A percentile compares a stretch with the other conserved stretches of the same genome.
phyloP scores from a whole-genome alignment of 1,284 basidiomycete species.

The Cystobasidiaceae sp. region DNA sequence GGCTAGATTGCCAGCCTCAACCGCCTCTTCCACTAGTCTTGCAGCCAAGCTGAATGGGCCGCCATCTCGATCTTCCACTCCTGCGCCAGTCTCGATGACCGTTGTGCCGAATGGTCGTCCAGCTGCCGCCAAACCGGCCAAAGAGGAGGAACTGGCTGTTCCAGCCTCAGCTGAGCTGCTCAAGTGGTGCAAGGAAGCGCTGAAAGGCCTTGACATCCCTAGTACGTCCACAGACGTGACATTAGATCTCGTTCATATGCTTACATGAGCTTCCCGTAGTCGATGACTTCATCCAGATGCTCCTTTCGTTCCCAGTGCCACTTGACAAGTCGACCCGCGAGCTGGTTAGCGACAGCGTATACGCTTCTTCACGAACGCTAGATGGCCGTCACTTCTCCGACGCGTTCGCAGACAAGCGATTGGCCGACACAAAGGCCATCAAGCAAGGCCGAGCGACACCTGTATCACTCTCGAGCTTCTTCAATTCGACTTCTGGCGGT shows the following conservation, averaged over 20 bases:
- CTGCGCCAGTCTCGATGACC: constrained; percentile 43
- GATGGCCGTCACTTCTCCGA: constrained; percentile 78
- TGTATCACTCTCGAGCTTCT: neutral
- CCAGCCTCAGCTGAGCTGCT: constrained; percentile 71
- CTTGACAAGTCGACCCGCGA: constrained; percentile 69
- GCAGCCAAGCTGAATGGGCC: constrained; percentile 72
- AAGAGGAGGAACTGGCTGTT: constrained; percentile 46
- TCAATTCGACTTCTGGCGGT: constrained; percentile 1
- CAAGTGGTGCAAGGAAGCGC: constrained; percentile 79
- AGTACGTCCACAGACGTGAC: constrained; percentile 45
- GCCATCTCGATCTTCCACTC: constrained; percentile 31
- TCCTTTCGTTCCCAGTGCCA: constrained; percentile 77
- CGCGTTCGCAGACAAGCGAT: constrained; percentile 38
- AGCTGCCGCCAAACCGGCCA: constrained; percentile 28
- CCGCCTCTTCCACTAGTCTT: constrained; percentile 74
- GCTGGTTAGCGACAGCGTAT: constrained; percentile 79
- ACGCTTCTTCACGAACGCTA: constrained; percentile 86
- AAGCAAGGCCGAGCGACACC: constrained; percentile 18
- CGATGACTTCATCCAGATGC: constrained; percentile 83
- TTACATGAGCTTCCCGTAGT: constrained; percentile 52
- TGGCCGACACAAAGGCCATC: constrained; percentile 35
- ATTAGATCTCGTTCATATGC: constrained; percentile 27
- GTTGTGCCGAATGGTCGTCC: neutral
- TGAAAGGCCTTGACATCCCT: constrained; percentile 63
- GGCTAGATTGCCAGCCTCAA: constrained; percentile 58